Evolutionary conservation across 2,329 filamentous ascomycete species (phyloP).

Genomic region (Fusarium chuoi): DNA sequence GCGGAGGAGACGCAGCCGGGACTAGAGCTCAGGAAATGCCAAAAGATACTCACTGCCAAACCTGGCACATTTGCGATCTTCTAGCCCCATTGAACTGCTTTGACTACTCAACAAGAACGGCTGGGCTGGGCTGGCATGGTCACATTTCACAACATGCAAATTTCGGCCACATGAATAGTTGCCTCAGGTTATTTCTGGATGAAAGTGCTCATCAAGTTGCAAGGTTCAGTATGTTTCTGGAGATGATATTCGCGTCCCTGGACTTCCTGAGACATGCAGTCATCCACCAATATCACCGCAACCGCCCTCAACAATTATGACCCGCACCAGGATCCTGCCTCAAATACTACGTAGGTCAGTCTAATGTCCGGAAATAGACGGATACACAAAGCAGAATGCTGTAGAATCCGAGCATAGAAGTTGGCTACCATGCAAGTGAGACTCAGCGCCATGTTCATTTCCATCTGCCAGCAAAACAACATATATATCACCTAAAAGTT

Average conservation of each 20-base stretch:
- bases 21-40: background rate
- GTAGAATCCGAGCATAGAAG: background rate
- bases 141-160: background rate
- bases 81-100: background rate
- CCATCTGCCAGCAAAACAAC: background rate
- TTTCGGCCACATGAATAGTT: background rate
- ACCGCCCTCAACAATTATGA: background rate
- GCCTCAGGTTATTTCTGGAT: background rate
- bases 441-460: background rate
- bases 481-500: background rate
- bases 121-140: background rate
- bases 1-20: background rate
- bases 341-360: background rate
- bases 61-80: accelerated
- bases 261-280: background rate
- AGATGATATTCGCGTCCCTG: background rate
- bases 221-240: background rate
- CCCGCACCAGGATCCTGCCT: background rate
- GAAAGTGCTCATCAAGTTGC: background rate
- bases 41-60: background rate
- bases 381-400: background rate
- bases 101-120: no score
- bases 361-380: background rate
- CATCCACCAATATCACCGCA: background rate
- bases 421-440: background rate